Evolutionary conservation across 2,329 filamentous ascomycete genomes (phyloP), one percentile per base, ranked within the genome.

Genomic region (Botrytis fabae): DNA sequence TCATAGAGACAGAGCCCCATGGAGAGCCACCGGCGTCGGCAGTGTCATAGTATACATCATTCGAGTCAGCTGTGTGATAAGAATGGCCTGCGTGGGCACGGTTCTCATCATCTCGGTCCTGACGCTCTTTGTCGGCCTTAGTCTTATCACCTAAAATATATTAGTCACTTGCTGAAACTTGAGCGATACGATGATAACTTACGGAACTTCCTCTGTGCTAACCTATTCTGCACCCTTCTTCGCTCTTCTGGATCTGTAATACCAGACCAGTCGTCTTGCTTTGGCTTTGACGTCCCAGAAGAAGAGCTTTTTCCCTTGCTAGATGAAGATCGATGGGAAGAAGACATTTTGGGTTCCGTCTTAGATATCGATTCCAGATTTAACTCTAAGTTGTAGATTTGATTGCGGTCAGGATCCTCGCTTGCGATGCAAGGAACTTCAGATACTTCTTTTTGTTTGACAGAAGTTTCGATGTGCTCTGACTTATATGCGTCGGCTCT

Each of bases 191-290:
- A n/a, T 63, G 38, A 32, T 46, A 22, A 83, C 90, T 79, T 86
- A 94, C 92, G 87, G 77, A 93, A 94, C 78, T 93, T 93, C 76
- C 92, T 86, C 79, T 94, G 92, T 2, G 92, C 92, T 74, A 93
- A 87, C 71, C 91, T 88, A 80, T 94, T 94, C 80, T 94, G 92
- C 69, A 94, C 91, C 74, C 91, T 90, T 75, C 92, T 85, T 79
- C 92, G 86, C 82, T 93, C 90, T 74, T 90, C 89, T 0, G 91
- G 90, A 77, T 94, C 91, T 10, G 87, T 88, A 61, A 94, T 86
- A 0, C 90, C 87, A 42, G 87, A 85, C 92, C 92, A 94, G 82
- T 93, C 89, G 75, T 92, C 86, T 75, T 79, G 77, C 75, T 81
- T 86, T 35, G 81, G 66, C 46, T 82, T 83, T 8, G 84, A 86